These are phyloP conservation scores for Nitzschia putrida DNA, from an alignment of 108 stramenopile genomes.

Conservation along the genomic window DNA sequence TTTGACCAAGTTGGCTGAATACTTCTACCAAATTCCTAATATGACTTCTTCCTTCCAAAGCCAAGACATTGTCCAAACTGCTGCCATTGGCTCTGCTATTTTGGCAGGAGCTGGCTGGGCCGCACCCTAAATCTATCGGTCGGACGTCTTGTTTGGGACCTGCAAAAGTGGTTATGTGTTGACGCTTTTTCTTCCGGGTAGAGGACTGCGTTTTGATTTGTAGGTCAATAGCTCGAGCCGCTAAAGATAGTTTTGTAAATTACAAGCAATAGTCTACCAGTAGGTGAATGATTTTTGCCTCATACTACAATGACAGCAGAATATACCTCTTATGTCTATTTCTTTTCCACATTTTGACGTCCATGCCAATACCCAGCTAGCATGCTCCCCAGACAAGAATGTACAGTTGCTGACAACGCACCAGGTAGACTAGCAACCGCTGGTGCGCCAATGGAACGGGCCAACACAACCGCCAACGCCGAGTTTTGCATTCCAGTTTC, in stretches of 20 bases:
- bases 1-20: constrained; percentile 20
- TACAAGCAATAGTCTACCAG: no score
- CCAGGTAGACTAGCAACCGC: constrained; percentile 86
- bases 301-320: not conserved
- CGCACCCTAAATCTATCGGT: not conserved
- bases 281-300: no score
- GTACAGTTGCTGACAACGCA: constrained; percentile 86
- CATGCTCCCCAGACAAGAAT: constrained; percentile 87
- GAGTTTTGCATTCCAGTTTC: constrained; percentile 97
- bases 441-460: constrained; percentile 82
- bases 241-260: no score
- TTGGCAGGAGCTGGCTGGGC: constrained; percentile 5
- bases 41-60: constrained; percentile 22
- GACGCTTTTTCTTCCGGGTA: no score
- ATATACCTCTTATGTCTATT: not conserved
- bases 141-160: no score
- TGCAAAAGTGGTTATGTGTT: no score
- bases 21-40: constrained; percentile 8
- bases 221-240: no score
- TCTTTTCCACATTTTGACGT: constrained; percentile 5
- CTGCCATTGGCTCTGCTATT: constrained; percentile 18
- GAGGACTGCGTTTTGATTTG: no score
- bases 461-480: constrained; percentile 92
- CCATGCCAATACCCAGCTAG: constrained; percentile 85
- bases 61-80: not conserved